Conservation (phyloP, 768 basidiomycete species). For the Holtermanniella nyarrowii region DNA sequence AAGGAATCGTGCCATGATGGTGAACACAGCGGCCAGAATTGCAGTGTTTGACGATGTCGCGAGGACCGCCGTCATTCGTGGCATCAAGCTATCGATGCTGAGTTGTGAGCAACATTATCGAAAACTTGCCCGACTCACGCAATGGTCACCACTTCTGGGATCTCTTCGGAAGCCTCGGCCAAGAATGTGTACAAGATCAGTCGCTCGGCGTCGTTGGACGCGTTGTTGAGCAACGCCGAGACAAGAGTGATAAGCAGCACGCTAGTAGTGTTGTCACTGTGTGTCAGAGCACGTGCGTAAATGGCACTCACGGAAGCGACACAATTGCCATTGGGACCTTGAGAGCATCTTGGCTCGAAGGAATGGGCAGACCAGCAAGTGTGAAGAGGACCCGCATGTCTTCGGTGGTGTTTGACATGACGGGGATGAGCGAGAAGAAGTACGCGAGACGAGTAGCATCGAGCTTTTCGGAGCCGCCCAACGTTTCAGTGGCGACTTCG, state of each 20-base stretch:
- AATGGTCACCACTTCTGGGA: conserved; percentile 63
- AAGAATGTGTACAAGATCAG: conserved; percentile 69
- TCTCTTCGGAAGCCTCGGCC: conserved; percentile 56
- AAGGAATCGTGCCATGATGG: conserved; percentile 22
- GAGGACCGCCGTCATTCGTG: conserved; percentile 18
- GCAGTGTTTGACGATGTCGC: conserved; percentile 18
- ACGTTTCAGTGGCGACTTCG: conserved; percentile 2
- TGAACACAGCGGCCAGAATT: conserved; percentile 16
- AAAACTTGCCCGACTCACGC: conserved; percentile 49
- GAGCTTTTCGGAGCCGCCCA: conserved; percentile 1
- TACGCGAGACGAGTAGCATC: conserved; percentile 12
- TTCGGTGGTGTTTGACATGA: conserved; percentile 26
- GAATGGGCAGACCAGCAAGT: conserved; percentile 54
- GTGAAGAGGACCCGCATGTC: conserved; percentile 55
- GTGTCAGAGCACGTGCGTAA: background rate
- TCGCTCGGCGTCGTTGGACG: conserved; percentile 68
- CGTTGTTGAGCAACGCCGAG: conserved; percentile 60
- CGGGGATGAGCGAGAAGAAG: conserved; percentile 27
- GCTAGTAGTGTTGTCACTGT: conserved; percentile 52
- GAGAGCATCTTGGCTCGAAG: conserved; percentile 10
- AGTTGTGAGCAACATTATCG: background rate
- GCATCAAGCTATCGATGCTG: conserved; percentile 28
- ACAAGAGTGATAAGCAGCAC: conserved; percentile 65
- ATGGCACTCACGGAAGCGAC: conserved; percentile 25
- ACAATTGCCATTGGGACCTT: conserved; percentile 8